Conservation (phyloP, 352 stramenopile genomes). For the Globisporangium takayamanum region DNA sequence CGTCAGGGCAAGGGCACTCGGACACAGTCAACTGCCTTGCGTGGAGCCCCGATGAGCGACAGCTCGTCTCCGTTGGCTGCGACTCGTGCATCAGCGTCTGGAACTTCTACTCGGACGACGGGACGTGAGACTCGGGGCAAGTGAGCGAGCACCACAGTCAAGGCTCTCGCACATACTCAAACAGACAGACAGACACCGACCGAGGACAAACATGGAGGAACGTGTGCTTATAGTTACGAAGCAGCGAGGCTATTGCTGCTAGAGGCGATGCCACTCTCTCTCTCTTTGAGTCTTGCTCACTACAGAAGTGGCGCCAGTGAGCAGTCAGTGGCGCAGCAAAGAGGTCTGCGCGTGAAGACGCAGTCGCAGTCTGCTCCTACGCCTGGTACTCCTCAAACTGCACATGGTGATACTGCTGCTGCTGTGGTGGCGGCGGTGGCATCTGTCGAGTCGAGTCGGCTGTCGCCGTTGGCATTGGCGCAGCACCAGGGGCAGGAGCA, state of each 20-base stretch:
- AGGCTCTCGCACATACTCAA: background rate
- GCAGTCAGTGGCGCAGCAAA: too few relatives aligned
- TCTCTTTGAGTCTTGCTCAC: too few relatives aligned
- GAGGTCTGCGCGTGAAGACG: too few relatives aligned
- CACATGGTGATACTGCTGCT: background rate
- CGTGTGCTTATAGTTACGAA: too few relatives aligned
- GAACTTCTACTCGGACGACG: constrained; percentile 80
- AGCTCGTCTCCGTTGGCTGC: constrained; percentile 85
- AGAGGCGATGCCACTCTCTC: too few relatives aligned
- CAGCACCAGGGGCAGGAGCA: background rate
- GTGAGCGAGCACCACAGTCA: background rate
- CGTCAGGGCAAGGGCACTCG: constrained; percentile 55
- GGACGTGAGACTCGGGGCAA: background rate
- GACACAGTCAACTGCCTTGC: constrained; percentile 60
- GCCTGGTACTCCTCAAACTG: too few relatives aligned
- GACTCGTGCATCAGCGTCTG: constrained; percentile 89
- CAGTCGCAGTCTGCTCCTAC: background rate
- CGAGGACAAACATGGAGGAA: too few relatives aligned
- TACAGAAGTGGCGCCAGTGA: too few relatives aligned
- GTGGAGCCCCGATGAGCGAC: constrained; percentile 89
- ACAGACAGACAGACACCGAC: too few relatives aligned
- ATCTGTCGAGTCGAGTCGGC: background rate
- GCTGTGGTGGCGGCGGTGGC: background rate
- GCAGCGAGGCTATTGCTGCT: too few relatives aligned
- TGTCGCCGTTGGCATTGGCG: too few relatives aligned